Conservation (phyloP, 208 protist species). For the Crithidia bombi region DNA sequence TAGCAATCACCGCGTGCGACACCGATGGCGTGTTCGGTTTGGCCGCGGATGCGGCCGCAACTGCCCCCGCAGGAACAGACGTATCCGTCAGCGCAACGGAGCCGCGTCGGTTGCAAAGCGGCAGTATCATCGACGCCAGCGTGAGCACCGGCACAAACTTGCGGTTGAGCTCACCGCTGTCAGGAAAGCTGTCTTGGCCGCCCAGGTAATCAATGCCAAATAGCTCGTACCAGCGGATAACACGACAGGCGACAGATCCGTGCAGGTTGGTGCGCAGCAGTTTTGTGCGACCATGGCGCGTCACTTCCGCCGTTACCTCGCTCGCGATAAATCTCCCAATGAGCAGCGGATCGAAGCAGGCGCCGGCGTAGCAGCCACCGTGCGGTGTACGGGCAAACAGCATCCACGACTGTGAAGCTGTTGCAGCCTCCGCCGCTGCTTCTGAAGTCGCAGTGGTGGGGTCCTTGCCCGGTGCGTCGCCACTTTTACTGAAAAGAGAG, state of each 20-base stretch:
- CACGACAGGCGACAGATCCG: constrained; percentile 59
- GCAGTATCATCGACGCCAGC: constrained; percentile 67
- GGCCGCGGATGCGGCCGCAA: not conserved
- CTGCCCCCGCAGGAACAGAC: not conserved
- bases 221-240: constrained; percentile 51
- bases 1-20: constrained; percentile 33
- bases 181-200: constrained; percentile 44
- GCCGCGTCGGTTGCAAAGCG: constrained; percentile 36
- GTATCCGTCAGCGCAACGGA: constrained; percentile 2
- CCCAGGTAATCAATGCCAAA: constrained; percentile 73
- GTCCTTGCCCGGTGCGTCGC: not conserved
- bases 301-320: constrained; percentile 33
- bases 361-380: constrained; percentile 51
- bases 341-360: constrained; percentile 42
- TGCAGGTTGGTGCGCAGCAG: constrained; percentile 55
- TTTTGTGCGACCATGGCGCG: constrained; percentile 25
- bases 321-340: constrained; percentile 44
- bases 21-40: not conserved
- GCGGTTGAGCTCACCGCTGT: constrained; percentile 41
- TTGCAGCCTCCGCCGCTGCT: not conserved
- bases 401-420: constrained; percentile 40
- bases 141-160: constrained; percentile 75
- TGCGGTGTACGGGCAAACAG: constrained; percentile 43
- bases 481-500: not conserved
- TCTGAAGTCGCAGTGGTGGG: too few relatives aligned